Conservation (phyloP, 1,284 basidiomycete species). For the Microbotryum lychnidis-dioicae region DNA sequence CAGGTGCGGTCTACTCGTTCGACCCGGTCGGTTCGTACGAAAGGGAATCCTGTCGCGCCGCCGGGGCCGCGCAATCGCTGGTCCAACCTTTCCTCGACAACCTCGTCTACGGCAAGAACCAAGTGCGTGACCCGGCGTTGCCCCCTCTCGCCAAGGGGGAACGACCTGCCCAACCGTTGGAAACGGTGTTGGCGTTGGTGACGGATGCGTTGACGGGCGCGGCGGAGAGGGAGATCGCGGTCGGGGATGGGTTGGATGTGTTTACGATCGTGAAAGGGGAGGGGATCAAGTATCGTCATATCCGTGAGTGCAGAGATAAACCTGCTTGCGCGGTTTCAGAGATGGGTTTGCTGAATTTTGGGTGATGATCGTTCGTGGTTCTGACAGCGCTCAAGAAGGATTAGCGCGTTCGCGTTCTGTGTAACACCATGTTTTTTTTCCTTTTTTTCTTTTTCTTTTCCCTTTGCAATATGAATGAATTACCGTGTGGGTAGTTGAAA, state of each 20-base stretch:
- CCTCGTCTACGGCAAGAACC: constrained; percentile 96
- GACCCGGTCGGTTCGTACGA: constrained; percentile 94
- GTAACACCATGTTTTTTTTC: no score
- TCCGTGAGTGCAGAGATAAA: not conserved
- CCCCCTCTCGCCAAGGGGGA: constrained; percentile 47
- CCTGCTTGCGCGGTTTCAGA: no score
- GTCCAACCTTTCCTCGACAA: constrained; percentile 95
- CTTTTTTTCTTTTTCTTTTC: no score
- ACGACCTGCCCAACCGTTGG: constrained; percentile 60
- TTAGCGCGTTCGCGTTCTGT: no score
- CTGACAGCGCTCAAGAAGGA: no score
- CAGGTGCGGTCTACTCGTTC: constrained; percentile 92
- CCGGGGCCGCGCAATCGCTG: constrained; percentile 79
- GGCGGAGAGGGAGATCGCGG: constrained; percentile 94
- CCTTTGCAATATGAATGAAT: no score
- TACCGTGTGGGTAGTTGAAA: no score
- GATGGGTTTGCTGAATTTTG: no score
- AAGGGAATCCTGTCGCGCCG: constrained; percentile 85
- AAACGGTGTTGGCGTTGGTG: constrained; percentile 71
- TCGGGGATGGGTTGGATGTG: constrained; percentile 87
- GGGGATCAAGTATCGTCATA: not conserved
- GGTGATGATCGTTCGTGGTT: no score
- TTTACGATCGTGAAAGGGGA: constrained; percentile 38
- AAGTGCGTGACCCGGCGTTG: constrained; percentile 46
- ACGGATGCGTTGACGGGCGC: constrained; percentile 88